A percentile compares a stretch with the other conserved stretches of the same genome.
Conservation (phyloP, 257 asterid species). For the Perilla frutescens region DNA sequence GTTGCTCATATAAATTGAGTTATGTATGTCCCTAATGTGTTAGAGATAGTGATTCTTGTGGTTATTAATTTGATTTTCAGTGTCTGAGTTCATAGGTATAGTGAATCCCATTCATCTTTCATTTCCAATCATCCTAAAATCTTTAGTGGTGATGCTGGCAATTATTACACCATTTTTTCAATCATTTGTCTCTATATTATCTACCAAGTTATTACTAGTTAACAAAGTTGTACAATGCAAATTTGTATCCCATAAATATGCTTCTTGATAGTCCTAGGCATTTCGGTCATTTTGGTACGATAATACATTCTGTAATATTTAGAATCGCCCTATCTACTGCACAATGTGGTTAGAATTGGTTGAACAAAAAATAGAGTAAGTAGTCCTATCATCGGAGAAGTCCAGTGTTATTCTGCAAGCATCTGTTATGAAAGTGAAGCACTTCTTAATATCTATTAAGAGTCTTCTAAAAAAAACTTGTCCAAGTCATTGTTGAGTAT, state of each 20-base stretch:
- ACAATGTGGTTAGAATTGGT: background rate
- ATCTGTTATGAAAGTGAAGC: background rate
- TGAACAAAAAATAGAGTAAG: background rate
- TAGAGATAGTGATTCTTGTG: background rate
- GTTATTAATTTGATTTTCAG: background rate
- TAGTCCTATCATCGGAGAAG: background rate
- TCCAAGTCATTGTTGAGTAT: constrained; percentile 24
- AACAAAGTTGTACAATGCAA: background rate
- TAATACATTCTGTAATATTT: background rate
- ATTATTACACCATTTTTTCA: background rate
- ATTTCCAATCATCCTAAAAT: no score
- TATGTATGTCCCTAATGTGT: background rate
- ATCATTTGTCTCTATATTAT: background rate
- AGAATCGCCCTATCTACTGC: background rate
- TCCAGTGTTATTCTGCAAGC: background rate
- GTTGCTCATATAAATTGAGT: background rate
- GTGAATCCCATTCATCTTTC: no score
- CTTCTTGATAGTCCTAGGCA: background rate
- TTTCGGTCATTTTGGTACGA: background rate
- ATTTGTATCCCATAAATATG: background rate
- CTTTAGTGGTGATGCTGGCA: no score
- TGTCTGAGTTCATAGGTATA: background rate
- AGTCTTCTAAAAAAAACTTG: constrained; percentile 17
- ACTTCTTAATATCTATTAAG: background rate
- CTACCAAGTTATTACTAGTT: background rate